Percentiles rank a stretch among this genome's conserved stretches.
These are phyloP conservation scores for Mucor irregularis DNA, from an alignment of 371 early-diverging fungal species.

Conservation along the genomic window DNA sequence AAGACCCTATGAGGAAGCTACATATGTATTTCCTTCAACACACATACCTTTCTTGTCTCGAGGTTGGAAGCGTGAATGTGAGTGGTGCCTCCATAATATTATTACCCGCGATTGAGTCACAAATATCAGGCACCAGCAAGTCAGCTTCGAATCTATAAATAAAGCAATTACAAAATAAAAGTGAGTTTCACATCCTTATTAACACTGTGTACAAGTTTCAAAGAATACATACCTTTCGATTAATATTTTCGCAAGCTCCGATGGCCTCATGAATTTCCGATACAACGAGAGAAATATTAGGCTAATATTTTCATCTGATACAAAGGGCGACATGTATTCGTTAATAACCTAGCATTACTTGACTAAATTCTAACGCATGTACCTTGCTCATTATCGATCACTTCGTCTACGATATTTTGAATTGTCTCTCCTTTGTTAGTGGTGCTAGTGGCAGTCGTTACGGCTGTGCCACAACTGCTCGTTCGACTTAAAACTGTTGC, in stretches of 20 bases:
- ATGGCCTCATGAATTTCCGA: slow-evolving; percentile 57
- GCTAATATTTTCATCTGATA: slow-evolving; percentile 25
- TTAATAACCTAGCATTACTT: neutral
- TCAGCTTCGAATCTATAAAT: slow-evolving; percentile 1
- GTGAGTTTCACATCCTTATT: neutral
- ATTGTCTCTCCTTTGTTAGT: neutral
- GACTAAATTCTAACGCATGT: no score
- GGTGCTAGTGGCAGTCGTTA: no score
- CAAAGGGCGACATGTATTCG: neutral
- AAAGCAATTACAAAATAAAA: neutral
- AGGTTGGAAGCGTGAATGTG: slow-evolving; percentile 23
- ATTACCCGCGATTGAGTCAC: neutral
- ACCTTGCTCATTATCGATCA: slow-evolving; percentile 3
- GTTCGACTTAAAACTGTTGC: neutral
- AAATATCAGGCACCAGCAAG: no score
- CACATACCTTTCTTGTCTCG: slow-evolving; percentile 29
- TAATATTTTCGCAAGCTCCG: slow-evolving; percentile 41
- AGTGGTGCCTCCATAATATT: no score
- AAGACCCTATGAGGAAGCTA: no score
- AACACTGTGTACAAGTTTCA: no score
- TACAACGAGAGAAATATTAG: slow-evolving; percentile 53
- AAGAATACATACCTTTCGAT: slow-evolving; percentile 34
- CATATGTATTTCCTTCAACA: no score
- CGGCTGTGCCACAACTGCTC: neutral
- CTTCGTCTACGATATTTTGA: slow-evolving; percentile 3